Evolutionary conservation across 2,329 filamentous ascomycete species (phyloP), one percentile per base, ranked within the genome.

Genomic region (Penicillium crustosum): DNA sequence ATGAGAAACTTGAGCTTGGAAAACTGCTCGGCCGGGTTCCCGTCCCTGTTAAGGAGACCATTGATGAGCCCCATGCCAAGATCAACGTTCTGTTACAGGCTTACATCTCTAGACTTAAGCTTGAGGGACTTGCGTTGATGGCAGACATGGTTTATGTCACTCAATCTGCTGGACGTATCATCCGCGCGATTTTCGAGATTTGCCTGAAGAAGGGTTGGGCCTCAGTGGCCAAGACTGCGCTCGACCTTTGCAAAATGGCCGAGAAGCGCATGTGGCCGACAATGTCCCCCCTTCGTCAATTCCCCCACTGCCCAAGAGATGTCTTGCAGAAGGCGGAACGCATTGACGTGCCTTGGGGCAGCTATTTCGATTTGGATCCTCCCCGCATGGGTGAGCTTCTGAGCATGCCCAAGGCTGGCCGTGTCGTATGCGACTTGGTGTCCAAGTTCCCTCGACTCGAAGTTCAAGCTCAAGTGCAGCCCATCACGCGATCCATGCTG

Each of bases 221-320:
- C 0, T 89, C 87, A 17, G 94, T 97, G 4, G 91, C 94, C 9
- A 96, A 94, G 78, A 91, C 89, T 61, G 93, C 94, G 0, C 81
- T 99, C 42, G 91, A 96, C 68, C 83, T 99, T 53, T 99, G 95
- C 79, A 99, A 99, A 79, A 97, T 96, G 91, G 94, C 93, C 0
- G 94, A 99, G 80, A 96, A 96, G 82, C 86, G 95, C 49, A 99
- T 99, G 95, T 99, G 94, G 94, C 93, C 93, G 15, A 97, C 93
- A 6, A 99, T 97, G 94, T 91, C 91, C 38, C 94, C 95, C 12
- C 81, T 99, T 33, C 86, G 94, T 53, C 94, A 99, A 70, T 99
- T 99, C 71, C 85, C 89, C 4, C 79, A 81, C 39, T 96, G 92
- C 70, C 87, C 93, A 3, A 82, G 86, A 41, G 93, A 97, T 58